Percentiles rank a stretch among this genome's conserved stretches.
Conservation (phyloP, 257 asterid species). For the Apocynum venetum region DNA sequence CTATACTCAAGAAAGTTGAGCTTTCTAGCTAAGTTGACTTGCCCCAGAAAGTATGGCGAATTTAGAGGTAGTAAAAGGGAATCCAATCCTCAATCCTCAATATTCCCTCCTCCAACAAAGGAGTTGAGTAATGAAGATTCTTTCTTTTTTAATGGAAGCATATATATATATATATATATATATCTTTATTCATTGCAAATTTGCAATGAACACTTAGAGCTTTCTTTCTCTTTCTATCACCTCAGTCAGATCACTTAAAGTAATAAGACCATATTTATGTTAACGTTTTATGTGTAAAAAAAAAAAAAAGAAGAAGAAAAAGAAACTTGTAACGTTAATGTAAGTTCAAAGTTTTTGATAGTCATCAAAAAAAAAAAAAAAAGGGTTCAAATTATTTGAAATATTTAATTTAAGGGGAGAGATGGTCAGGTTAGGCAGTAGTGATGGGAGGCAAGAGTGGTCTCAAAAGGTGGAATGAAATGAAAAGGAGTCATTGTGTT, state of each 20-base stretch:
- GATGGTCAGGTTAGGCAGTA: too few relatives aligned
- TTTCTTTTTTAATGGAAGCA: slow-evolving; percentile 27
- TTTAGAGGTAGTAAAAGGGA: slow-evolving; percentile 54
- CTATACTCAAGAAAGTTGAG: slow-evolving; percentile 22
- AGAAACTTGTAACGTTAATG: too few relatives aligned
- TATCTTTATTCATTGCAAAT: slow-evolving; percentile 23
- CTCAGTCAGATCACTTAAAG: too few relatives aligned
- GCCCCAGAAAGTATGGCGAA: slow-evolving; percentile 61
- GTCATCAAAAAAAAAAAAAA: too few relatives aligned
- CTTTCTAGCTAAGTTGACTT: slow-evolving; percentile 78
- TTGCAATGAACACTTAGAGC: not conserved
- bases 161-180: not conserved
- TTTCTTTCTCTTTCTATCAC: not conserved
- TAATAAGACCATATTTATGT: too few relatives aligned
- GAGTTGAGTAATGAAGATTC: slow-evolving; percentile 21
- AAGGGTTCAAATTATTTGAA: too few relatives aligned
- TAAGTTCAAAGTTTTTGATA: too few relatives aligned
- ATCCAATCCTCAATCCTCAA: slow-evolving; percentile 38
- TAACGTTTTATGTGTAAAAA: too few relatives aligned
- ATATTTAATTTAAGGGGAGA: too few relatives aligned
- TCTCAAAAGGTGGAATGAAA: slow-evolving; percentile 64
- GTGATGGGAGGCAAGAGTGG: slow-evolving; percentile 9
- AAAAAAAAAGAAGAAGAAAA: too few relatives aligned
- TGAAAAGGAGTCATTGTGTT: slow-evolving; percentile 64
- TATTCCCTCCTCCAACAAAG: slow-evolving; percentile 31